Evolutionary conservation across 2,329 filamentous ascomycete species (phyloP).

Genomic region (Plectosphaerella cucumerina): DNA sequence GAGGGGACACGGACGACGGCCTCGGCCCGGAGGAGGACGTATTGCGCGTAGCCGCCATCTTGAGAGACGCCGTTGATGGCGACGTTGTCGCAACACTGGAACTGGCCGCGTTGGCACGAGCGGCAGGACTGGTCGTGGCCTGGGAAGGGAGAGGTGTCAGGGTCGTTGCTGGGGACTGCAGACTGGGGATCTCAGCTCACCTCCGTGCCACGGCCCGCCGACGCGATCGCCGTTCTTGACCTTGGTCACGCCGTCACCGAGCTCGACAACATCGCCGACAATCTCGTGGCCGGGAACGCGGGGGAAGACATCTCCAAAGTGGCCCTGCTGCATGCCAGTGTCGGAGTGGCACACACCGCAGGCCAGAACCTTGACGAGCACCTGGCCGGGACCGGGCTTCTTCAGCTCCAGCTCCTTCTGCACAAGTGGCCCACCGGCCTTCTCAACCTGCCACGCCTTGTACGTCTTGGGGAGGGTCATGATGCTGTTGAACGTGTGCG

Average conservation of each 20-base stretch:
- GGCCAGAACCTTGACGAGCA: slow-evolving; percentile 68
- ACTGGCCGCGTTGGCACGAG: slow-evolving; percentile 57
- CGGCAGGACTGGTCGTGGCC: slow-evolving; percentile 60
- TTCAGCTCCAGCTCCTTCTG: slow-evolving; percentile 58
- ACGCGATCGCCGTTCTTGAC: slow-evolving; percentile 63
- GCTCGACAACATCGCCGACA: slow-evolving; percentile 60
- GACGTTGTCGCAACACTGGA: slow-evolving; percentile 64
- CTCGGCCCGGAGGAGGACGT: slow-evolving; percentile 55
- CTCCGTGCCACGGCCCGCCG: slow-evolving; percentile 66
- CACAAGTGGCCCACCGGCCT: slow-evolving; percentile 44
- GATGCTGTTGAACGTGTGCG: background rate
- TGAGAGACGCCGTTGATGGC: slow-evolving; percentile 60
- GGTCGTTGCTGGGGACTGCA: background rate
- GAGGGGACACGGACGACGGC: slow-evolving; percentile 53
- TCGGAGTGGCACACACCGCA: slow-evolving; percentile 71
- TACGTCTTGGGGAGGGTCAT: slow-evolving; percentile 56
- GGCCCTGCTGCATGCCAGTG: slow-evolving; percentile 38
- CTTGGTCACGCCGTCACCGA: slow-evolving; percentile 52
- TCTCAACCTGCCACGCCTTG: slow-evolving; percentile 60
- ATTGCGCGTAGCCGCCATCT: slow-evolving; percentile 67
- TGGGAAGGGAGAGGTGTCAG: slow-evolving; percentile 14
- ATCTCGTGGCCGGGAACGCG: slow-evolving; percentile 68
- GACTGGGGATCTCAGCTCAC: slow-evolving; percentile 16
- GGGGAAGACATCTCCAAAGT: slow-evolving; percentile 42
- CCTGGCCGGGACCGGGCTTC: slow-evolving; percentile 49